These are phyloP conservation scores for Aegilops umbellulata DNA, from an alignment of 176 grass and related monocot species.

Conservation along the genomic window DNA sequence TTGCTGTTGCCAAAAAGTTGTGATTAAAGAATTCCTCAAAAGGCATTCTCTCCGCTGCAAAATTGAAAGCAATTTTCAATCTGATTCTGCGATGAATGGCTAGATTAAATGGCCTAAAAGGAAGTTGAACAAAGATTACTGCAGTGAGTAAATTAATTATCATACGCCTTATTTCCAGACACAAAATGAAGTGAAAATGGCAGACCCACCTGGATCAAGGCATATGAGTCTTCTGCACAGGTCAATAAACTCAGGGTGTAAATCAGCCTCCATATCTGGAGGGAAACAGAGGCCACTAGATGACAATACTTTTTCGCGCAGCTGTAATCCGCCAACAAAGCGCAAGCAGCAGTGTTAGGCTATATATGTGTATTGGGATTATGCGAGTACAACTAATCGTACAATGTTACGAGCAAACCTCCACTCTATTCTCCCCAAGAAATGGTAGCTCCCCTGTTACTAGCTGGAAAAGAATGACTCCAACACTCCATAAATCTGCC, in stretches of 20 bases:
- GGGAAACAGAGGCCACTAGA: constrained; percentile 62
- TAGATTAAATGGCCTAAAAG: neutral
- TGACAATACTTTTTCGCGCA: constrained; percentile 55
- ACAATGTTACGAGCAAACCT: constrained; percentile 30
- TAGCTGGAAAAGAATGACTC: constrained; percentile 75
- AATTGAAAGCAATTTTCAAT: constrained; percentile 31
- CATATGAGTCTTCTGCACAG: constrained; percentile 59
- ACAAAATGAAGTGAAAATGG: constrained; percentile 20
- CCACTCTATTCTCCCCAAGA: constrained; percentile 35
- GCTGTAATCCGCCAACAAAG: constrained; percentile 39
- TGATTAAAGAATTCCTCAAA: constrained; percentile 83
- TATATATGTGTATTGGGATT: neutral
- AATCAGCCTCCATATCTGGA: constrained; percentile 42
- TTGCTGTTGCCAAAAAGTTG: constrained; percentile 49
- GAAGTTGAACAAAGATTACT: neutral
- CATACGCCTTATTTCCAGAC: neutral
- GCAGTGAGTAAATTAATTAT: constrained; percentile 16
- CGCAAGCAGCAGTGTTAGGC: constrained; percentile 8
- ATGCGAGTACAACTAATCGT: neutral
- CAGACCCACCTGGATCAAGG: constrained; percentile 49
- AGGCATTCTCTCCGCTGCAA: constrained; percentile 63
- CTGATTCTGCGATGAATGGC: neutral
- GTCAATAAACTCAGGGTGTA: constrained; percentile 57
- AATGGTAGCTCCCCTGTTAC: constrained; percentile 58
- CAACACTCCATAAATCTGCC: constrained; percentile 82